phyloP scores from a whole-genome alignment of 805 yeast species.

The Lachancea mirantina region DNA sequence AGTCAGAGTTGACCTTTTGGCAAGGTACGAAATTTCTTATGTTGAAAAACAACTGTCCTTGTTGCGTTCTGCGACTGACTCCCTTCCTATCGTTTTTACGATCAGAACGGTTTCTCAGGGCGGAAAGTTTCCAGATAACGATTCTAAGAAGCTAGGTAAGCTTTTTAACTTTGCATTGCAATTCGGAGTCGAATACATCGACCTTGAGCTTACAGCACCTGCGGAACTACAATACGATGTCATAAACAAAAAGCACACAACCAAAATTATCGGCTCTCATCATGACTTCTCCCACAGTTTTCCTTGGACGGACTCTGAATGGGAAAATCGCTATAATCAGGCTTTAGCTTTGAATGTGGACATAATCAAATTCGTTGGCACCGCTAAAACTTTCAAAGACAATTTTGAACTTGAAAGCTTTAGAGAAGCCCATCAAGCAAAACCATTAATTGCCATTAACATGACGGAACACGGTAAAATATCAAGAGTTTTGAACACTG shows the following conservation, averaged over 20 bases:
- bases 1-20: conserved; percentile 67
- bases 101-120: conserved; percentile 76
- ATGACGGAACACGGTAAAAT: conserved; percentile 71
- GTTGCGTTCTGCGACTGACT: conserved; percentile 52
- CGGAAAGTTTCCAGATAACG: conserved; percentile 65
- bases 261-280: conserved; percentile 75
- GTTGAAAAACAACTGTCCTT: conserved; percentile 69
- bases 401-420: conserved; percentile 67
- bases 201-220: conserved; percentile 69
- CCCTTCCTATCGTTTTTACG: conserved; percentile 77
- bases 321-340: conserved; percentile 65
- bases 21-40: conserved; percentile 42
- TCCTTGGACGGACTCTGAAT: conserved; percentile 62
- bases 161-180: conserved; percentile 59
- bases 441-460: conserved; percentile 78
- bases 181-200: conserved; percentile 74
- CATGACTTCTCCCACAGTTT: conserved; percentile 62
- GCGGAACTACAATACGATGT: conserved; percentile 45
- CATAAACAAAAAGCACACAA: conserved; percentile 45
- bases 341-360: conserved; percentile 64
- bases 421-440: conserved; percentile 43
- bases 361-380: conserved; percentile 75
- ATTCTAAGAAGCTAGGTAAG: conserved; percentile 38
- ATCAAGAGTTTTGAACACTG: conserved; percentile 66
- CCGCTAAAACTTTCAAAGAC: conserved; percentile 57